Percentiles rank a stretch among this genome's conserved stretches.
Evolutionary conservation across 192 early-diverging fungal species (phyloP).

Genomic region (Irineochytrium annulatum): DNA sequence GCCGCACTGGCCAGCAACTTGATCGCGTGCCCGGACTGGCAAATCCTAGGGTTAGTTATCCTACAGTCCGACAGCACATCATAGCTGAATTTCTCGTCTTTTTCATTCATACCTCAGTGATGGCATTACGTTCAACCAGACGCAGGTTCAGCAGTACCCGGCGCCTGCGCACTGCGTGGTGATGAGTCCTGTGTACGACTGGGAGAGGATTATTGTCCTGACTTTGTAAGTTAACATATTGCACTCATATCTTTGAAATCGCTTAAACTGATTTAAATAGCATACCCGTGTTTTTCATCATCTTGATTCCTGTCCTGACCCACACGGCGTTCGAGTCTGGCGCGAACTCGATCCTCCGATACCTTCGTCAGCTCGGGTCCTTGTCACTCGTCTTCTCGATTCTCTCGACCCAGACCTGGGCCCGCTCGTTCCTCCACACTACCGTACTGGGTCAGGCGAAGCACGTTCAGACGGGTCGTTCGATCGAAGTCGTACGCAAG

Average conservation of each 20-base stretch:
- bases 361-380: conserved; percentile 34
- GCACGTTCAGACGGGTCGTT: conserved; percentile 2
- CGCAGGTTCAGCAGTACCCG: conserved; percentile 5
- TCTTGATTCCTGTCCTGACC: conserved; percentile 16
- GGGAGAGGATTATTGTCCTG: conserved; percentile 9
- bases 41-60: conserved; percentile 12
- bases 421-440: conserved; percentile 9
- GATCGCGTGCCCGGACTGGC: conserved; percentile 4
- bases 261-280: too few relatives aligned
- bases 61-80: too few relatives aligned
- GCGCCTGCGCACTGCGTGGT: conserved; percentile 6
- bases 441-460: neutral
- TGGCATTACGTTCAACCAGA: conserved; percentile 14
- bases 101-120: too few relatives aligned
- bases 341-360: conserved; percentile 1
- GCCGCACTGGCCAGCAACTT: conserved; percentile 11
- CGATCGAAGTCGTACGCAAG: conserved; percentile 4
- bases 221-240: too few relatives aligned
- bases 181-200: conserved; percentile 11
- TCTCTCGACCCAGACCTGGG: conserved; percentile 65
- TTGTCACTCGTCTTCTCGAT: conserved; percentile 81
- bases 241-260: too few relatives aligned
- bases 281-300: conserved; percentile 22
- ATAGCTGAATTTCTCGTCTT: too few relatives aligned
- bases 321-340: conserved; percentile 18